A percentile compares a stretch with the other conserved stretches of the same genome.
Evolutionary conservation across 2,329 filamentous ascomycete species (phyloP).

Genomic region (Aspergillus unguis): DNA sequence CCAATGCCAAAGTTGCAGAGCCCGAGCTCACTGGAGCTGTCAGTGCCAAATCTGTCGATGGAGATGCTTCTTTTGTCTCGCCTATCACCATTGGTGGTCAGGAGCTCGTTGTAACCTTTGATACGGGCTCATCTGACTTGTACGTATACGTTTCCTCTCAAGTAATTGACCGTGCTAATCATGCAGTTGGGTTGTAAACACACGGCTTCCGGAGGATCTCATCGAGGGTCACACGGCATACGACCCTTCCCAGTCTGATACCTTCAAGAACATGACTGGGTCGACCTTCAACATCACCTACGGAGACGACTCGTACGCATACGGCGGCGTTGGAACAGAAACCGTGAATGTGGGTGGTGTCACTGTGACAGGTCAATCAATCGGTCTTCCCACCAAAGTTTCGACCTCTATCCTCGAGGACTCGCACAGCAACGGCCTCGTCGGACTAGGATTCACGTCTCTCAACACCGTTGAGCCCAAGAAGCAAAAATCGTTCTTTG

Average conservation of each 20-base stretch:
- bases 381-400: constrained; percentile 63
- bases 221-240: constrained; percentile 55
- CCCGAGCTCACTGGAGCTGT: constrained; percentile 54
- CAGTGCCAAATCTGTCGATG: constrained; percentile 60
- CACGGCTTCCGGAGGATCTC: constrained; percentile 47
- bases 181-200: constrained; percentile 66
- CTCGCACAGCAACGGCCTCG: constrained; percentile 62
- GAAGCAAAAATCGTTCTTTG: constrained; percentile 69
- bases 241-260: constrained; percentile 51
- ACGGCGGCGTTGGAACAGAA: constrained; percentile 64
- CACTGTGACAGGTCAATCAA: constrained; percentile 59
- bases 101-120: constrained; percentile 66
- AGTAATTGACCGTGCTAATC: not conserved
- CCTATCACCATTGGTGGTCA: constrained; percentile 69
- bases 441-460: constrained; percentile 64
- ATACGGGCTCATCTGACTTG: constrained; percentile 72
- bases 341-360: constrained; percentile 65
- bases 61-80: constrained; percentile 67
- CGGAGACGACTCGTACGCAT: constrained; percentile 63
- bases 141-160: constrained; percentile 35
- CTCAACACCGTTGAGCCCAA: constrained; percentile 64
- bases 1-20: constrained; percentile 24
- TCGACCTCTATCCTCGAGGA: constrained; percentile 58
- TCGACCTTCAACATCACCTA: constrained; percentile 64
- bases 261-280: constrained; percentile 49